phyloP scores from a whole-genome alignment of 768 basidiomycete species.

The Naganishia randhawae region DNA sequence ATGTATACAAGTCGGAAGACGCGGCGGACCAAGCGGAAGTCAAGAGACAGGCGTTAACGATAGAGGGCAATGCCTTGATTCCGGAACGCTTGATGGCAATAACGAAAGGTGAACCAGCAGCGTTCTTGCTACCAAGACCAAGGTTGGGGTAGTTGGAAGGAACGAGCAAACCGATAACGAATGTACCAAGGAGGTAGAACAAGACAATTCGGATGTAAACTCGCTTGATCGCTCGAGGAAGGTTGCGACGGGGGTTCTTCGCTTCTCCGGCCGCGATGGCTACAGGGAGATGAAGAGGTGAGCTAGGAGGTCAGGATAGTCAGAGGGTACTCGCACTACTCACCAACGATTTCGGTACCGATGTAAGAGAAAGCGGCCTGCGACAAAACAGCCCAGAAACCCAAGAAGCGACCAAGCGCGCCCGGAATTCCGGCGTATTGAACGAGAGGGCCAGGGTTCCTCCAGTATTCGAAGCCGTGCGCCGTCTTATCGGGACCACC shows the following conservation, averaged over 20 bases:
- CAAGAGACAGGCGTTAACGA: slow-evolving; percentile 62
- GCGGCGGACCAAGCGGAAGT: slow-evolving; percentile 92
- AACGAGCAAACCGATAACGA: slow-evolving; percentile 69
- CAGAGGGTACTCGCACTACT: background rate
- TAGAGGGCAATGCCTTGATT: slow-evolving; percentile 77
- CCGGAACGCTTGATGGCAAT: slow-evolving; percentile 72
- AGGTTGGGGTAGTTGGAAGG: slow-evolving; percentile 61
- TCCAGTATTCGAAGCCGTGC: slow-evolving; percentile 65
- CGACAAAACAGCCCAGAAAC: slow-evolving; percentile 65
- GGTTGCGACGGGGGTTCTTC: slow-evolving; percentile 70
- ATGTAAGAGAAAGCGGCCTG: slow-evolving; percentile 91
- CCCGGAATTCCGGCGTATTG: slow-evolving; percentile 64
- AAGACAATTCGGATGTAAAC: slow-evolving; percentile 76
- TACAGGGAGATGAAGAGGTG: background rate
- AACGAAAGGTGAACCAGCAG: slow-evolving; percentile 80
- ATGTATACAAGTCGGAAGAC: slow-evolving; percentile 81
- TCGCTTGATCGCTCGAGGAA: slow-evolving; percentile 65
- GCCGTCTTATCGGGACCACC: slow-evolving; percentile 66
- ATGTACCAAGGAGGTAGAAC: slow-evolving; percentile 58
- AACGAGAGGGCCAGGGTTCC: slow-evolving; percentile 79
- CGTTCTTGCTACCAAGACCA: slow-evolving; percentile 58
- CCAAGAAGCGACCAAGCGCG: slow-evolving; percentile 69
- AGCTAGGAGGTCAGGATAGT: background rate
- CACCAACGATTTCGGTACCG: slow-evolving; percentile 79
- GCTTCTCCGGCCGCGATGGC: slow-evolving; percentile 58